These are phyloP conservation scores for Mycena metata DNA, from an alignment of 768 basidiomycete species.

Conservation along the genomic window DNA sequence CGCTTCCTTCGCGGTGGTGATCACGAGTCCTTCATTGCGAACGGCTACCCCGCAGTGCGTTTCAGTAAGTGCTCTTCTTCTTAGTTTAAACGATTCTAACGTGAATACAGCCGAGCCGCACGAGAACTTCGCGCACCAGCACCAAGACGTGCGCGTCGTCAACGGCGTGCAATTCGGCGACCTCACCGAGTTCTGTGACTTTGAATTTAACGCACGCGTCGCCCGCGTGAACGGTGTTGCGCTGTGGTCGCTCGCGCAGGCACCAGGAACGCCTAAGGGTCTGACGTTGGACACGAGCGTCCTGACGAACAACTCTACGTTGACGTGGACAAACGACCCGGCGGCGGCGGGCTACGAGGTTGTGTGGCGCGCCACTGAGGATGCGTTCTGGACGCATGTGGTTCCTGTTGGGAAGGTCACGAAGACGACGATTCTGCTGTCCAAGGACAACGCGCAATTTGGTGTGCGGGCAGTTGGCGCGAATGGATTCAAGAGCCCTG, in stretches of 20 bases:
- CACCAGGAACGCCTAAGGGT: conserved; percentile 66
- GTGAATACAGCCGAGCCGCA: conserved; percentile 55
- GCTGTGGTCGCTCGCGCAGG: conserved; percentile 68
- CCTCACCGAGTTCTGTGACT: conserved; percentile 66
- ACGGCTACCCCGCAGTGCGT: conserved; percentile 66
- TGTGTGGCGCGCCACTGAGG: conserved; percentile 64
- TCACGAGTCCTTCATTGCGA: conserved; percentile 62
- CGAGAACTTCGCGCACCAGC: conserved; percentile 71
- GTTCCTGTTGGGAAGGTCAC: conserved; percentile 62
- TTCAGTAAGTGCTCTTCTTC: conserved; percentile 47
- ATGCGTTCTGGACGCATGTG: conserved; percentile 62
- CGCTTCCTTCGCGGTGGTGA: conserved; percentile 71
- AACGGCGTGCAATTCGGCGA: conserved; percentile 70
- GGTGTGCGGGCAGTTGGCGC: conserved; percentile 64
- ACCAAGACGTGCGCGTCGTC: conserved; percentile 66
- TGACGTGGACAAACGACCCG: conserved; percentile 59
- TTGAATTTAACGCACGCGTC: conserved; percentile 64
- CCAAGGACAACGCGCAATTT: conserved; percentile 67
- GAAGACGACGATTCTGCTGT: conserved; percentile 55
- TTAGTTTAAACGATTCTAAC: too few species aligned
- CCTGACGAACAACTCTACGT: conserved; percentile 68
- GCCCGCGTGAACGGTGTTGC: conserved; percentile 66
- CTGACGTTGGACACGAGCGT: conserved; percentile 61
- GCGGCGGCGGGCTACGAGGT: conserved; percentile 64
- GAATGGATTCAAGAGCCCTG: conserved; percentile 68